Conservation (phyloP, 176 grass and related monocot species). For the Triticum monococcum region DNA sequence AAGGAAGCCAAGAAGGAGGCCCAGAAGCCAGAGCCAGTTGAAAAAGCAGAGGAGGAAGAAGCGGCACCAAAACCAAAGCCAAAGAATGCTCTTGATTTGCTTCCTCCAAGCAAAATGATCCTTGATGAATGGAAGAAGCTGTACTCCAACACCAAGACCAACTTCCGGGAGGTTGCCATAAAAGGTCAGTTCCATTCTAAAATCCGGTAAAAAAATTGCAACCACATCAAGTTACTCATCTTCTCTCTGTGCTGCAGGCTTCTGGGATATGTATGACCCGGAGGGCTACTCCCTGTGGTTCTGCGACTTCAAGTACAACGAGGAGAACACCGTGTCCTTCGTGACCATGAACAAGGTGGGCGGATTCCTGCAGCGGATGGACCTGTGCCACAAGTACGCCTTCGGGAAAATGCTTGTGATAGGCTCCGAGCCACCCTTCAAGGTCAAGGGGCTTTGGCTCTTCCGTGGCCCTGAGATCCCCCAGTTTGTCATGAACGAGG, state of each 20-base stretch:
- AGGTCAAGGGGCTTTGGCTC: slow-evolving; percentile 83
- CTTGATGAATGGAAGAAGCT: slow-evolving; percentile 94
- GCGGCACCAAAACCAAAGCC: slow-evolving; percentile 77
- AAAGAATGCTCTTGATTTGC: slow-evolving; percentile 82
- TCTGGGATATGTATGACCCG: slow-evolving; percentile 15
- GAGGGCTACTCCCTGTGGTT: slow-evolving; percentile 89
- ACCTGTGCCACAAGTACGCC: slow-evolving; percentile 73
- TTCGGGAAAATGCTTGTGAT: slow-evolving; percentile 92
- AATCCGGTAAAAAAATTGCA: background rate
- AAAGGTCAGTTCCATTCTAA: slow-evolving; percentile 53
- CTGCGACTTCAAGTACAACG: slow-evolving; percentile 88
- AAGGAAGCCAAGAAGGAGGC: slow-evolving; percentile 61
- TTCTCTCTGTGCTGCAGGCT: background rate
- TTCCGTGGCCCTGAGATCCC: slow-evolving; percentile 77
- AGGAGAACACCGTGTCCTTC: slow-evolving; percentile 75
- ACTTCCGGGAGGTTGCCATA: slow-evolving; percentile 84
- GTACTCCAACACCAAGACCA: slow-evolving; percentile 88
- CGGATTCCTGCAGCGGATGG: slow-evolving; percentile 86
- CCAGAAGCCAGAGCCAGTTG: slow-evolving; percentile 47
- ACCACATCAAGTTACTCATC: background rate
- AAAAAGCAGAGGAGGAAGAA: slow-evolving; percentile 55
- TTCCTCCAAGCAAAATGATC: slow-evolving; percentile 88
- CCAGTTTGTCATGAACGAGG: slow-evolving; percentile 73
- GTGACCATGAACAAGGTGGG: slow-evolving; percentile 80
- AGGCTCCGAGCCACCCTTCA: slow-evolving; percentile 63